Base-by-base conservation (phyloP, 306 rosid genomes). In the Castanea mollissima region DNA sequence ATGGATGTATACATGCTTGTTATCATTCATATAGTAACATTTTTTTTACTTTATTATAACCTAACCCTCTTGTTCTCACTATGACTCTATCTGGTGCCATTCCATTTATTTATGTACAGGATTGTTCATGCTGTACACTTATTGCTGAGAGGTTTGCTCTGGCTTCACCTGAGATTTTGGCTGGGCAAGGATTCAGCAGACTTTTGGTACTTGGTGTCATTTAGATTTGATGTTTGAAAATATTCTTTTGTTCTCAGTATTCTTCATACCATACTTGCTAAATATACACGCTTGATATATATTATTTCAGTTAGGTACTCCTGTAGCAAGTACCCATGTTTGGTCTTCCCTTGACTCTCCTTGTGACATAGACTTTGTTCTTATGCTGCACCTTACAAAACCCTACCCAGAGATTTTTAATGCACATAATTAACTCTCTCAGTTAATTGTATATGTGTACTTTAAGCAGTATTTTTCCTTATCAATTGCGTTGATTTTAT, bases 141-240 rank as follows among this genome's bases (percentile, higher is more conserved):
- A 79, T 94, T 79, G 89, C 96, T 2, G 97, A 89, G 76, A 94
- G 87, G 82, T 88, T 94, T 81, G 85, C 85, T 14, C 31, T 49
- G 8, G 57, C 69, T 84, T 88, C 97, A 11, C 97, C 96, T 27
- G 87, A 87, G 85, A 80, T 87, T 79, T 82, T 94, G 83, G 86
- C 87, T 55, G 79, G 93, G 84, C 88, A 81, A 80, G 87, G 94
- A 70, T 88, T 94, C 86, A 94, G 96, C 77, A 84, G 89, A 86
- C 80, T 91, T 73, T 81, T 94, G 94, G 97, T 94, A 94, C 46
- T 75, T 56, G 5, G 2, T 56, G 72, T 78, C 35, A 75, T 78
- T 46, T 29, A 64, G 14, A 35, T 83, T 21, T 35, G 59, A 34
- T 14, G 35, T 82, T 79, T 73, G 5, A 9, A 27, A 5, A 18